Percentiles rank a stretch among this genome's conserved stretches.
phyloP scores from a whole-genome alignment of 2,329 filamentous ascomycete genomes.

The Botrytis porri region DNA sequence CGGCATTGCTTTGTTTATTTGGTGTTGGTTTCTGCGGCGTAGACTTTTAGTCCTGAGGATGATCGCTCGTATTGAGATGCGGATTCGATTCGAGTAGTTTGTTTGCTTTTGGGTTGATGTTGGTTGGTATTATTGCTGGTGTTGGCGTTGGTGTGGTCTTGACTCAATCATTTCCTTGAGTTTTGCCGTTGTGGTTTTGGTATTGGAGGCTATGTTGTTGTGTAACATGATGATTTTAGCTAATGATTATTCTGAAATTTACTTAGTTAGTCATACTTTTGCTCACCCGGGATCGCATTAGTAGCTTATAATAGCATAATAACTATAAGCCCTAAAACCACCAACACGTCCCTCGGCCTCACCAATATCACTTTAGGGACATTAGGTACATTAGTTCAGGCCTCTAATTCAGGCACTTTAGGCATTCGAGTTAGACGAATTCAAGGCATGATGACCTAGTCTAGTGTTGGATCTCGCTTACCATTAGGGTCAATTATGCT shows the following conservation, averaged over 20 bases:
- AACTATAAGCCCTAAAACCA: neutral
- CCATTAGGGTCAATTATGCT: neutral
- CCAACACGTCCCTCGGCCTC: constrained; percentile 1
- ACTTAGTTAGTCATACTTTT: neutral
- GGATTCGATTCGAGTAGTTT: neutral
- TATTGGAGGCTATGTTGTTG: neutral
- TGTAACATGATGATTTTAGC: neutral
- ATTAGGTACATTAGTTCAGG: neutral
- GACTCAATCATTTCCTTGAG: neutral
- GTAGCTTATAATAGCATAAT: constrained; percentile 3
- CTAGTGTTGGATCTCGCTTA: neutral
- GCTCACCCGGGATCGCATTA: neutral
- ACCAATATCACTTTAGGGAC: neutral
- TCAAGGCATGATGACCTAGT: neutral
- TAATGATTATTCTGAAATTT: neutral
- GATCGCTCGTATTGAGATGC: neutral
- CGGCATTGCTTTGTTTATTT: neutral
- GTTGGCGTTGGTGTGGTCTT: neutral
- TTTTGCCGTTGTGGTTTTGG: neutral
- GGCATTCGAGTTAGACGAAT: neutral
- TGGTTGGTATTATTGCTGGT: neutral
- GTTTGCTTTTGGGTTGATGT: neutral
- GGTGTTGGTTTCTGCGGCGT: neutral
- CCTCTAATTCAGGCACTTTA: neutral
- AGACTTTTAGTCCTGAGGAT: neutral